A percentile compares a stretch with the other conserved stretches of the same genome.
Evolutionary conservation across 2,329 filamentous ascomycete genomes (phyloP).

Genomic region (Xylaria sp.): DNA sequence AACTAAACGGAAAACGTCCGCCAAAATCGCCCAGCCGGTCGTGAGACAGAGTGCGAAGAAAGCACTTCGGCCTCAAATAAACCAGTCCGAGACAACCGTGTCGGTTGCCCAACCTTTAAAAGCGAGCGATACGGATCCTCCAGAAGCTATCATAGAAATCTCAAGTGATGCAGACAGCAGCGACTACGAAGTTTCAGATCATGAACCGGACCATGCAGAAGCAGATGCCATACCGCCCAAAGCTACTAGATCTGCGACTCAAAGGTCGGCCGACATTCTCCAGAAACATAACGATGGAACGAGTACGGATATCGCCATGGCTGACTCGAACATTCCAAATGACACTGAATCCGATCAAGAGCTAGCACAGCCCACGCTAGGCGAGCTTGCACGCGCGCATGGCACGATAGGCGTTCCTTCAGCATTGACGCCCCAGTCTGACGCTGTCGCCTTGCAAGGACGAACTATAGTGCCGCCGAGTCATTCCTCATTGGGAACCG

Average conservation of each 20-base stretch:
- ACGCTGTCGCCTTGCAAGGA: slow-evolving; percentile 50
- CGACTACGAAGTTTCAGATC: slow-evolving; percentile 52
- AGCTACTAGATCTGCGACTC: slow-evolving; percentile 11
- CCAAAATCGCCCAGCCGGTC: slow-evolving; percentile 61
- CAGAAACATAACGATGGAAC: slow-evolving; percentile 35
- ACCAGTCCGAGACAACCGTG: slow-evolving; percentile 64
- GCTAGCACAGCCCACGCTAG: slow-evolving; percentile 73
- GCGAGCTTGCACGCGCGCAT: slow-evolving; percentile 78
- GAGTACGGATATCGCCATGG: slow-evolving; percentile 40
- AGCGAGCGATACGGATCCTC: slow-evolving; percentile 39
- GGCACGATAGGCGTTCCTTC: slow-evolving; percentile 78
- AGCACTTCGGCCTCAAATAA: slow-evolving; percentile 56
- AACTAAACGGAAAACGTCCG: slow-evolving; percentile 65
- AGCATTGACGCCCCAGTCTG: slow-evolving; percentile 54
- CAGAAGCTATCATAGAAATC: slow-evolving; percentile 59
- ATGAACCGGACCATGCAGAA: slow-evolving; percentile 44
- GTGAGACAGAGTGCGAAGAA: slow-evolving; percentile 60
- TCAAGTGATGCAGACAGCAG: slow-evolving; percentile 61
- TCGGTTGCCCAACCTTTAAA: slow-evolving; percentile 50
- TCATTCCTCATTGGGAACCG: slow-evolving; percentile 83
- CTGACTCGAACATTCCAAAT: slow-evolving; percentile 36
- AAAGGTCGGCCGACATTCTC: slow-evolving; percentile 26
- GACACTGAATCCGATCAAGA: slow-evolving; percentile 54
- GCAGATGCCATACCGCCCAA: slow-evolving; percentile 10
- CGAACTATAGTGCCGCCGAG: slow-evolving; percentile 66